phyloP scores from a whole-genome alignment of 257 asterid genomes.

The Parsonsia alboflavescens region DNA sequence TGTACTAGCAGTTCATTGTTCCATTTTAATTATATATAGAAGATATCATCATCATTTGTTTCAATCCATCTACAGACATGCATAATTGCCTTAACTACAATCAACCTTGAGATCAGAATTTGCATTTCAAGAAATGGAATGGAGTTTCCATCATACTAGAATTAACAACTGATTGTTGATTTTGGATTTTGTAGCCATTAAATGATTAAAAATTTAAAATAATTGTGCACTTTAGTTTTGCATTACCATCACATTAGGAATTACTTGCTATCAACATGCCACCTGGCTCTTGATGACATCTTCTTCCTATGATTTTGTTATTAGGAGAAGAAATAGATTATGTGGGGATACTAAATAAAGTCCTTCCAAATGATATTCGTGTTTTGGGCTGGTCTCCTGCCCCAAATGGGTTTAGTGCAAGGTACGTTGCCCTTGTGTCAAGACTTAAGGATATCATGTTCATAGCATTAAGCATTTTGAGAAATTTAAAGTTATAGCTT shows the following conservation, averaged over 20 bases:
- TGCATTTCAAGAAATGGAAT: neutral
- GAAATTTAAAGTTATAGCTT: neutral
- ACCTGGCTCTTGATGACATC: neutral
- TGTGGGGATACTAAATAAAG: conserved; percentile 66
- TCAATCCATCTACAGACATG: neutral
- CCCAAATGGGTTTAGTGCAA: conserved; percentile 76
- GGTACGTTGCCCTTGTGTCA: conserved; percentile 34
- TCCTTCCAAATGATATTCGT: conserved; percentile 83
- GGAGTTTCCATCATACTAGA: neutral
- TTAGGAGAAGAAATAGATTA: conserved; percentile 79
- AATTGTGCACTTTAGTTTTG: neutral
- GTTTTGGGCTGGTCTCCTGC: conserved; percentile 93
- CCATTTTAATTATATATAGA: neutral
- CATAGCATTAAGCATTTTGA: neutral
- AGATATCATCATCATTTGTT: neutral
- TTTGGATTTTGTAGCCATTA: neutral
- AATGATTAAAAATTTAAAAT: neutral
- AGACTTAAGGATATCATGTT: conserved; percentile 6
- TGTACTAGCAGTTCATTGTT: conserved; percentile 8
- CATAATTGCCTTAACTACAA: neutral
- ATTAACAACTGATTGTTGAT: neutral
- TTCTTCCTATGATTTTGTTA: conserved; percentile 15
- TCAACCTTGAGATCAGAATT: neutral
- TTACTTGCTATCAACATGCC: neutral
- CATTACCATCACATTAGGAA: neutral